phyloP scores from a whole-genome alignment of 2,329 filamentous ascomycete species.

The Fusarium concolor region DNA sequence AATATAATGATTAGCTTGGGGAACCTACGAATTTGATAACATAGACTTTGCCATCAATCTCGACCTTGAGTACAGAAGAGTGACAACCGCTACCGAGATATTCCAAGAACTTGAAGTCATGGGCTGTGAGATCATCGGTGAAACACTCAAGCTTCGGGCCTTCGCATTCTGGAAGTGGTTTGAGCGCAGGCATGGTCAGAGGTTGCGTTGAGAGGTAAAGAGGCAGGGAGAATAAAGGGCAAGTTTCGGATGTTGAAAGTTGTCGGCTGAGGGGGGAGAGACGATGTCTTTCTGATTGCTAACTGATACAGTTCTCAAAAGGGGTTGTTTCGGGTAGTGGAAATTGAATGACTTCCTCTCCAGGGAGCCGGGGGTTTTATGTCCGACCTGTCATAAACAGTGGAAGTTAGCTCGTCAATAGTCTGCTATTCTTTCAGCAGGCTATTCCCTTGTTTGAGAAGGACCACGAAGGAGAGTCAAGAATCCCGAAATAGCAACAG shows the following conservation, averaged over 20 bases:
- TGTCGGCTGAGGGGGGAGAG: too few relatives aligned
- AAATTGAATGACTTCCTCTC: background rate
- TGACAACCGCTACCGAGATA: background rate
- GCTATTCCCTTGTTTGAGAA: background rate
- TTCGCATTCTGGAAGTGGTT: slow-evolving; percentile 9
- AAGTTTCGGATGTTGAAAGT: too few relatives aligned
- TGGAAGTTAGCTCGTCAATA: background rate
- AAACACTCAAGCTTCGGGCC: slow-evolving; percentile 24
- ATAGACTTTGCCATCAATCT: slow-evolving; percentile 8
- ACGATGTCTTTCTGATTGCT: too few relatives aligned
- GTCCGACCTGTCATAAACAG: background rate
- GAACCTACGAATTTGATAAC: slow-evolving; percentile 17
- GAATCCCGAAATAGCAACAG: too few relatives aligned
- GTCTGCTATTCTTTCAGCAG: background rate
- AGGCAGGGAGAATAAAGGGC: background rate
- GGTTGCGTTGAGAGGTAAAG: background rate
- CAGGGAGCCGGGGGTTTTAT: background rate
- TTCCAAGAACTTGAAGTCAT: background rate
- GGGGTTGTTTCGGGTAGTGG: background rate
- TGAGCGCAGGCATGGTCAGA: background rate
- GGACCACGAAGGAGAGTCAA: accelerated
- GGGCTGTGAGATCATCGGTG: slow-evolving; percentile 1
- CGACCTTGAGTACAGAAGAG: background rate
- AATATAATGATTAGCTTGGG: accelerated
- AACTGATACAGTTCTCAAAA: background rate